Conservation (phyloP, 75 land plant species). For the Larix kaempferi region DNA sequence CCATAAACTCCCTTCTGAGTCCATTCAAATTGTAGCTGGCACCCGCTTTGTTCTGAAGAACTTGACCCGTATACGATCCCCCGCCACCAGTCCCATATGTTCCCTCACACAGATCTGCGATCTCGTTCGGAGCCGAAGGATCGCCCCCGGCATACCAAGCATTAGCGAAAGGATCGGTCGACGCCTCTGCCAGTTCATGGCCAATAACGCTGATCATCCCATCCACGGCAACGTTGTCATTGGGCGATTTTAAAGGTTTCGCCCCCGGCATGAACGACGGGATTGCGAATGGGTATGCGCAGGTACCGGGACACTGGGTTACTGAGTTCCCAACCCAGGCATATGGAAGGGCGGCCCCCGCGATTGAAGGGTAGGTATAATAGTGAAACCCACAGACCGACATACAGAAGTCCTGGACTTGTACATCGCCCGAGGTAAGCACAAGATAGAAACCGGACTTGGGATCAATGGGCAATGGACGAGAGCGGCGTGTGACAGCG, state of each 20-base stretch:
- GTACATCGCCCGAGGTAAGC: slow-evolving; percentile 64
- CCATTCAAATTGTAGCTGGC: slow-evolving; percentile 61
- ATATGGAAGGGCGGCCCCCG: slow-evolving; percentile 67
- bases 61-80: slow-evolving; percentile 56
- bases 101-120: slow-evolving; percentile 70
- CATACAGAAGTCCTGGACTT: slow-evolving; percentile 65
- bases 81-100: slow-evolving; percentile 73
- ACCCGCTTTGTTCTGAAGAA: slow-evolving; percentile 24
- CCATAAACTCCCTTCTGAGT: slow-evolving; percentile 12
- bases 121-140: slow-evolving; percentile 57
- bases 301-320: slow-evolving; percentile 48
- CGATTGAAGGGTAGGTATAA: slow-evolving; percentile 74
- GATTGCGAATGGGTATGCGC: slow-evolving; percentile 72
- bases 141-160: slow-evolving; percentile 67
- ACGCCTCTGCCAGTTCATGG: slow-evolving; percentile 65
- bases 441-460: slow-evolving; percentile 58
- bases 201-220: slow-evolving; percentile 73
- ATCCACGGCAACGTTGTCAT: slow-evolving; percentile 57
- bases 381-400: slow-evolving; percentile 67
- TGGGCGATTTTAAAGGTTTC: slow-evolving; percentile 50
- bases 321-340: slow-evolving; percentile 65
- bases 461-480: slow-evolving; percentile 35
- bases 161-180: slow-evolving; percentile 56
- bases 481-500: slow-evolving; percentile 27
- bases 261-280: slow-evolving; percentile 41